Conservation (phyloP, 805 yeast genomes). For the Yamadazyma olivae region DNA sequence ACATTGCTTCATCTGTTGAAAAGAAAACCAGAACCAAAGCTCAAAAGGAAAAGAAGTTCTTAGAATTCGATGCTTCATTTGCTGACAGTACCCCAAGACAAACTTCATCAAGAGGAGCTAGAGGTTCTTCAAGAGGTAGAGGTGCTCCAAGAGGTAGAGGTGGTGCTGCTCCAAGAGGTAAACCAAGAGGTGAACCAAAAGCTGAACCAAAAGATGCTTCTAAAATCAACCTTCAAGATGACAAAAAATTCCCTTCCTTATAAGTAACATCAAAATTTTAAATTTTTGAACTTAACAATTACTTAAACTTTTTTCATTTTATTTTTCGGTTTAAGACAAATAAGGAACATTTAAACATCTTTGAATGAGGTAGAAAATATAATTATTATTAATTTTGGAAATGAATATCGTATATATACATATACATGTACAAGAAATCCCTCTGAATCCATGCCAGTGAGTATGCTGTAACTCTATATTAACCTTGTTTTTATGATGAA, state of each 20-base stretch:
- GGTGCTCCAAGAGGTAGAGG: constrained; percentile 14
- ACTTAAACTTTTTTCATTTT: neutral
- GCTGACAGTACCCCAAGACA: constrained; percentile 51
- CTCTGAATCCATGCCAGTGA: too few relatives aligned
- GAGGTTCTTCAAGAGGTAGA: constrained; percentile 17
- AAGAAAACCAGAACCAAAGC: constrained; percentile 73
- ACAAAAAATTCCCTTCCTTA: constrained; percentile 74
- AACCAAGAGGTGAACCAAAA: constrained; percentile 14
- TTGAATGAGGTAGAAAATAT: neutral
- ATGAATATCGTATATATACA: neutral
- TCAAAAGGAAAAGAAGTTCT: constrained; percentile 74
- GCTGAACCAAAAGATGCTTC: constrained; percentile 20
- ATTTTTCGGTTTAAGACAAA: neutral
- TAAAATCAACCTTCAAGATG: constrained; percentile 43
- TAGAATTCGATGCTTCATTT: constrained; percentile 73
- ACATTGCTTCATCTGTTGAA: constrained; percentile 55
- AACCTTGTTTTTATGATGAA: neutral
- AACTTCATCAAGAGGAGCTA: constrained; percentile 13
- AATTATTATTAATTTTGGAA: neutral
- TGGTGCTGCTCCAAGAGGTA: constrained; percentile 3
- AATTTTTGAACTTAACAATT: too few relatives aligned
- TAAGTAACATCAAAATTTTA: constrained; percentile 12
- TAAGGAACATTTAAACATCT: neutral
- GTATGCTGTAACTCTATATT: too few relatives aligned
- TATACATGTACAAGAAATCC: neutral